phyloP scores from a whole-genome alignment of 148 eudicot genomes.

The Pouteria glomerata region DNA sequence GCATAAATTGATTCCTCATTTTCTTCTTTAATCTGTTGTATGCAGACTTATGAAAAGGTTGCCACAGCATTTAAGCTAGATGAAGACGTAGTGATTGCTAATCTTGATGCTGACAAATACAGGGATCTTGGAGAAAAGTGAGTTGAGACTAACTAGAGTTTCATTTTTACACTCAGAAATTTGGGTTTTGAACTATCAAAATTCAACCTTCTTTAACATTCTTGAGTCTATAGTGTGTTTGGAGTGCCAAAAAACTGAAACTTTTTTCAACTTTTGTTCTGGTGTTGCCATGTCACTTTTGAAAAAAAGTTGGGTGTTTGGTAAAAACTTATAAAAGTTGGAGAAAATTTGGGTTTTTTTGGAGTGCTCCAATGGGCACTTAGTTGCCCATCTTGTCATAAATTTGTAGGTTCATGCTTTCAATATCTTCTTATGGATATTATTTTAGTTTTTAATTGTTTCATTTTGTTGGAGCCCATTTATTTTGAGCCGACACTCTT shows the following conservation, averaged over 20 bases:
- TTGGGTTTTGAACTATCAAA: background rate
- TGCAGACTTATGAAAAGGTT: slow-evolving; percentile 84
- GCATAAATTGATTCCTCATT: background rate
- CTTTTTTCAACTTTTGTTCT: too few relatives aligned
- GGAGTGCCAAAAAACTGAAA: too few relatives aligned
- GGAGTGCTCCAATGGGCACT: too few relatives aligned
- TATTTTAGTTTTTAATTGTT: background rate
- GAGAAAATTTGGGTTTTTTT: too few relatives aligned
- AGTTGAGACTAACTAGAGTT: slow-evolving; percentile 20
- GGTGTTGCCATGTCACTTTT: too few relatives aligned
- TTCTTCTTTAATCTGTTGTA: slow-evolving; percentile 9
- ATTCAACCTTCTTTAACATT: background rate
- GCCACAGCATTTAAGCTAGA: slow-evolving; percentile 78
- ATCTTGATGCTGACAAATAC: slow-evolving; percentile 86
- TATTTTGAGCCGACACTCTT: background rate
- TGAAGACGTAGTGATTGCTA: slow-evolving; percentile 81
- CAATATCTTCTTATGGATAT: background rate
- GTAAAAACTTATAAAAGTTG: too few relatives aligned
- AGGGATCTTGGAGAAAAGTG: slow-evolving; percentile 85
- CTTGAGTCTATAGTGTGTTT: background rate
- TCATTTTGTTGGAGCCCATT: background rate
- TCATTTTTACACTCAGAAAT: background rate
- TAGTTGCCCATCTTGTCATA: too few relatives aligned
- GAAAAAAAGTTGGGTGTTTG: too few relatives aligned
- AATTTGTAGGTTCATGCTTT: background rate